Percentiles rank a stretch among this genome's conserved stretches.
phyloP scores from a whole-genome alignment of 1,284 basidiomycete genomes.

The Fistulinella cinereoalba region DNA sequence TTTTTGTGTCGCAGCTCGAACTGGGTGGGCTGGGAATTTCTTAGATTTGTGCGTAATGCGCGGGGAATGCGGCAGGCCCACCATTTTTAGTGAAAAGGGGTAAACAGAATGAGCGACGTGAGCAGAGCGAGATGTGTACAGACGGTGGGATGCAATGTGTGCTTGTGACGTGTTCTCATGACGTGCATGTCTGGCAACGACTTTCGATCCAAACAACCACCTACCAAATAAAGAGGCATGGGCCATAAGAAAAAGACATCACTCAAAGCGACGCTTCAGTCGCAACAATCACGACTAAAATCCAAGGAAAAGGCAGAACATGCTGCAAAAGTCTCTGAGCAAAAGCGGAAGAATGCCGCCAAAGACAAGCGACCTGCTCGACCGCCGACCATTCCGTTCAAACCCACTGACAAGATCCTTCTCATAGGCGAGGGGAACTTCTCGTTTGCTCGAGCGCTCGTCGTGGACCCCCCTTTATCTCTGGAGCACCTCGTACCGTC shows the following conservation, averaged over 20 bases:
- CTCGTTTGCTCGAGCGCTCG: conserved; percentile 81
- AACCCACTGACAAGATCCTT: conserved; percentile 73
- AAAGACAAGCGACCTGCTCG: conserved; percentile 26
- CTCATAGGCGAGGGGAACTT: conserved; percentile 97
- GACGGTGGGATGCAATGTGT: neutral
- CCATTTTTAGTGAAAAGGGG: conserved; percentile 15
- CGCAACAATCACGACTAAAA: conserved; percentile 64
- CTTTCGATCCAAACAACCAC: conserved; percentile 38
- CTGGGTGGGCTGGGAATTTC: conserved; percentile 51
- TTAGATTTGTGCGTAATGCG: neutral
- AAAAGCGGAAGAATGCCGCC: conserved; percentile 36
- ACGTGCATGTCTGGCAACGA: conserved; percentile 31
- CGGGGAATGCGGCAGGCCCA: conserved; percentile 5
- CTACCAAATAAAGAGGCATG: conserved; percentile 22
- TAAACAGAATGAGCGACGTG: conserved; percentile 15
- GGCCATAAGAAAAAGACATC: conserved; percentile 50
- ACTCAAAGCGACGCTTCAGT: conserved; percentile 62
- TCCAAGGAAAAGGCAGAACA: conserved; percentile 51
- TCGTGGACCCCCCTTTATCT: conserved; percentile 49
- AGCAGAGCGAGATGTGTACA: neutral
- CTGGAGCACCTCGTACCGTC: conserved; percentile 57
- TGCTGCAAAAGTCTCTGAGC: conserved; percentile 50
- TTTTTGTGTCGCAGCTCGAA: conserved; percentile 79
- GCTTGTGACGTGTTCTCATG: conserved; percentile 24
- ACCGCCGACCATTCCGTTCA: conserved; percentile 70